Conservation (phyloP, 2,329 filamentous ascomycete species). For the Scedosporium boydii region DNA sequence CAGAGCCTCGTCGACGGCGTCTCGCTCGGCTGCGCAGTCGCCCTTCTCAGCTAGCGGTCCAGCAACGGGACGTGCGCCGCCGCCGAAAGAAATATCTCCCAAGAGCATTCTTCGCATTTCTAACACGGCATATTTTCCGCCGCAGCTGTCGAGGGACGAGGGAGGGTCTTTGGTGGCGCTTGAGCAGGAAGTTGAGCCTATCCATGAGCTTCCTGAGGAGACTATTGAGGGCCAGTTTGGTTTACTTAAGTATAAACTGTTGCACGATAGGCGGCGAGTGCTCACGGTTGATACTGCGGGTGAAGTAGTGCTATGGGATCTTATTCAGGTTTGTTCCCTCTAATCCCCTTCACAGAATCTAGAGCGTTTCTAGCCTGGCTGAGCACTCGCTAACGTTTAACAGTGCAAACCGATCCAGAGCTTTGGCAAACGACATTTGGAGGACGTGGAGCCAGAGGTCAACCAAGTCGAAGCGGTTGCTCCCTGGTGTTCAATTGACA, state of each 20-base stretch:
- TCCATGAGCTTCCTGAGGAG: conserved; percentile 61
- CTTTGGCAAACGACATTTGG: conserved; percentile 90
- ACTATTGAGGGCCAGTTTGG: conserved; percentile 94
- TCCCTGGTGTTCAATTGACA: conserved; percentile 94
- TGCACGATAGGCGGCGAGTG: conserved; percentile 84
- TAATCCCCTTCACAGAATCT: background rate
- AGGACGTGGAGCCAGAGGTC: conserved; percentile 79
- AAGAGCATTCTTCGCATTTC: conserved; percentile 75
- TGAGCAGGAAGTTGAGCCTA: conserved; percentile 41
- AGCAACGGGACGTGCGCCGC: background rate
- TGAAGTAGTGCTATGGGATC: conserved; percentile 90
- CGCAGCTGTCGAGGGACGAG: conserved; percentile 46
- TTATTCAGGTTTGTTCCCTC: conserved; percentile 57
- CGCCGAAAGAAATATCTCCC: conserved; percentile 39
- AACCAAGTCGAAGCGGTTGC: conserved; percentile 85
- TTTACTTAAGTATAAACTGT: conserved; percentile 80
- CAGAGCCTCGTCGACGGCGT: conserved; percentile 34
- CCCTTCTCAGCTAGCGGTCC: conserved; percentile 13
- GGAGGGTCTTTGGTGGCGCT: conserved; percentile 4
- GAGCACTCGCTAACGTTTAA: background rate
- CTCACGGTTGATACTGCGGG: conserved; percentile 91
- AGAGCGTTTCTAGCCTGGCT: background rate
- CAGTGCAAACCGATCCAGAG: conserved; percentile 79
- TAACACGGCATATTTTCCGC: conserved; percentile 70
- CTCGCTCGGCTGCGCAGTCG: conserved; percentile 23